A percentile compares a stretch with the other conserved stretches of the same genome.
These are phyloP conservation scores for Vachellia pachyceras DNA, from an alignment of 306 rosid genomes.

Conservation along the genomic window DNA sequence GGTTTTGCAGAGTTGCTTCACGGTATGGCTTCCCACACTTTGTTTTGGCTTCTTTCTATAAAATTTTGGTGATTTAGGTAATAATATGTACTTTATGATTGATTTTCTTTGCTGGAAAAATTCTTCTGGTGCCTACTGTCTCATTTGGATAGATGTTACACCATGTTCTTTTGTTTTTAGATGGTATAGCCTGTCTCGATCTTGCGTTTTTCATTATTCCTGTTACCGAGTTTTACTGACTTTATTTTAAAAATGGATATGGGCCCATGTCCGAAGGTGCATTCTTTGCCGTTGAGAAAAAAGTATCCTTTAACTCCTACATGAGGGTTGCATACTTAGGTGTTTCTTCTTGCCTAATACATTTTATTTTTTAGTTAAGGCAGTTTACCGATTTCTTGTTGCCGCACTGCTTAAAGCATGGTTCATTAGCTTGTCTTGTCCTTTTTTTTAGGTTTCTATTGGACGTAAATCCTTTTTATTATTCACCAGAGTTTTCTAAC, in stretches of 20 bases:
- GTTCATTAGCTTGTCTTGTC: neutral
- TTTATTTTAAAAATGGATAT: conserved; percentile 91
- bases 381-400: neutral
- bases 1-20: no score
- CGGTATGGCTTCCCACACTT: no score
- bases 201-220: neutral
- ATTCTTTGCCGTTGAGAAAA: conserved; percentile 96
- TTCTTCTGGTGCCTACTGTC: no score
- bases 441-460: neutral
- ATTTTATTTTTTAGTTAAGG: neutral
- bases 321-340: conserved; percentile 12
- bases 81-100: neutral
- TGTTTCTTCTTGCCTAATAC: conserved; percentile 1
- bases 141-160: neutral
- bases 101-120: neutral
- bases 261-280: conserved; percentile 99
- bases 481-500: neutral
- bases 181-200: neutral
- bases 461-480: neutral
- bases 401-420: neutral
- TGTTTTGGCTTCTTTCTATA: neutral
- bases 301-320: conserved; percentile 78
- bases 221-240: neutral
- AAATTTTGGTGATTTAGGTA: neutral
- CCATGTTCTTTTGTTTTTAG: neutral